Base-by-base conservation (phyloP, 2,329 filamentous ascomycete genomes). In the Diaporthe sp. region DNA sequence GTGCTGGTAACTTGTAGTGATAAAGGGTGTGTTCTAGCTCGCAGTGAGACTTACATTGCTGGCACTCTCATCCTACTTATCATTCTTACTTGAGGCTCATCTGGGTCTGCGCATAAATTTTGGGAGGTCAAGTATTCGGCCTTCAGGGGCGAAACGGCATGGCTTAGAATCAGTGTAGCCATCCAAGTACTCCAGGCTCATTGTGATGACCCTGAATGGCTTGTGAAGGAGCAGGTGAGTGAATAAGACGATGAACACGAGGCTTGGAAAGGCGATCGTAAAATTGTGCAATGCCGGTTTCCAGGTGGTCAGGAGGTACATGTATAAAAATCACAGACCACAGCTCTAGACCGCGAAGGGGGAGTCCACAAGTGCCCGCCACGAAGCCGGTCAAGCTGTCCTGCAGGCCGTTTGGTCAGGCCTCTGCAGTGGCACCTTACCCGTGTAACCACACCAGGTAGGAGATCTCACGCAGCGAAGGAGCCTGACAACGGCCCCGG, bases 91-190 rank as follows among this genome's bases (percentile, higher is more conserved):
- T 46, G 42, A 65, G 60, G 39, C 39, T 44, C 60, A 46, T 46
- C 25, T 46, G 13, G 31, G 31, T 31, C 31, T 31, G 31, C 31
- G 31, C 31, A 31, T 31, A 31, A 31, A 31, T 31, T 31, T 31
- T 31, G 31, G 31, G 31, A 31, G 28, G 60, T 49, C 25, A 4
- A 34, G 6, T 9, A 46, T 31, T 8, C 25, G 60, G 60, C 42
- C 42, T 28, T 9, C 10, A 8, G 42, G 60, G 60, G 60, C 42
- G 42, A 15, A 65, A 65, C 0, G 8, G 60, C 60, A 65, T 34
- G 60, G 60, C 39, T 65, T 44, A 34, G 42, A 65, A 22, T 22
- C 60, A 22, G 60, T 65, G 60, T 46, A 65, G 42, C 42, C 42
- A 65, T 65, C 13, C 42, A 34, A 12, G 25, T 34, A 49, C 25